Conservation (phyloP, 169 alveolate species). For the Plasmodium falciparum region DNA sequence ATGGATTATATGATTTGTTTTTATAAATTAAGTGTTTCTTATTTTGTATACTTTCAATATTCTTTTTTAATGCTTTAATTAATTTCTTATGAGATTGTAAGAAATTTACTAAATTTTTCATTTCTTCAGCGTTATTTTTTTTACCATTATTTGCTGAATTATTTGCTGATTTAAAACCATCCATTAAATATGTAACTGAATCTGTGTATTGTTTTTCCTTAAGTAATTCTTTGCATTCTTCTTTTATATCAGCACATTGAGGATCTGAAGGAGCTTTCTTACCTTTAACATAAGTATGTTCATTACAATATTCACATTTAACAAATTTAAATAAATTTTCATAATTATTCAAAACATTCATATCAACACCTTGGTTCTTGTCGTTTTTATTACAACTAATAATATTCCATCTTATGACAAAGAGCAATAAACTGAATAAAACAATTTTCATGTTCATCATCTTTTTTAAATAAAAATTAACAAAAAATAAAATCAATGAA, state of each 20-base stretch:
- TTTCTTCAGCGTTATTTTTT: neutral
- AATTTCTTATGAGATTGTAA: slow-evolving; percentile 17
- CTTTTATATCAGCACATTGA: slow-evolving; percentile 15
- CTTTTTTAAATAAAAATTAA: no score
- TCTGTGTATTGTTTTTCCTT: neutral
- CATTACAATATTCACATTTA: slow-evolving; percentile 50
- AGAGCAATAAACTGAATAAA: slow-evolving; percentile 6
- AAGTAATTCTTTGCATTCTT: slow-evolving; percentile 22
- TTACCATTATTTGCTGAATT: neutral
- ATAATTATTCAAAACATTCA: slow-evolving; percentile 34
- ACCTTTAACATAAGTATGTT: neutral
- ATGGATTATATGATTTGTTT: neutral
- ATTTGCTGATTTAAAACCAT: neutral
- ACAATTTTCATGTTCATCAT: neutral
- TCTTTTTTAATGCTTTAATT: slow-evolving; percentile 6
- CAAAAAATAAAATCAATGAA: no score
- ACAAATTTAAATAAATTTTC: slow-evolving; percentile 24
- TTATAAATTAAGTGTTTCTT: neutral
- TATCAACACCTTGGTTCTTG: neutral
- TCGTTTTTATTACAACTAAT: neutral
- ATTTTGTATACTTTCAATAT: slow-evolving; percentile 15
- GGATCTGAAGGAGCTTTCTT: neutral
- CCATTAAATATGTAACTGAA: slow-evolving; percentile 10
- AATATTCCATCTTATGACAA: neutral
- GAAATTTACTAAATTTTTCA: slow-evolving; percentile 31